Conservation (phyloP, 1,284 basidiomycete genomes). For the Ceratobasidium sp. region DNA sequence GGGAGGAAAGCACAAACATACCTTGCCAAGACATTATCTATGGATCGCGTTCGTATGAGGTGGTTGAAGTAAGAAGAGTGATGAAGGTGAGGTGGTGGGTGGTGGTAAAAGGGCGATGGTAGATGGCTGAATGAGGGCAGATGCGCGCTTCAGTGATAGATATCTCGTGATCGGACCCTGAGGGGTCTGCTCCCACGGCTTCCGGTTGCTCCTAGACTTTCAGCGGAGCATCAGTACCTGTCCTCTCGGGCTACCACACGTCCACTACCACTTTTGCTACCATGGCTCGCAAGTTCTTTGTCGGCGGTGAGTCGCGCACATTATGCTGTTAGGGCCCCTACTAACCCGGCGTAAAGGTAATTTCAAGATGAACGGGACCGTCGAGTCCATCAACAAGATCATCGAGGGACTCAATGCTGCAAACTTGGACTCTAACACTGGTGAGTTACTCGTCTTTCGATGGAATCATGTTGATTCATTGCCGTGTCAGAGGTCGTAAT, state of each 20-base stretch:
- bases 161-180: conserved; percentile 22
- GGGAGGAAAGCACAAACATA: conserved; percentile 51
- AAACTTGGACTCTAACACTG: conserved; percentile 78
- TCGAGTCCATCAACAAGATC: conserved; percentile 74
- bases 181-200: conserved; percentile 34
- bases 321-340: background rate
- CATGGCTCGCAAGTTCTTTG: conserved; percentile 87
- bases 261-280: conserved; percentile 24
- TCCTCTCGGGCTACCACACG: background rate
- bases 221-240: background rate
- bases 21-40: conserved; percentile 68
- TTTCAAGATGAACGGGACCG: conserved; percentile 93
- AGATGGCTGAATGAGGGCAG: conserved; percentile 34
- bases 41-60: conserved; percentile 13
- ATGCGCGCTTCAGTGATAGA: conserved; percentile 35
- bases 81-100: conserved; percentile 4
- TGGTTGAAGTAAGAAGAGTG: conserved; percentile 16
- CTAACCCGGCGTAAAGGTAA: conserved; percentile 64
- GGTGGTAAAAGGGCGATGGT: conserved; percentile 37
- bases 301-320: conserved; percentile 68
- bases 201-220: conserved; percentile 20
- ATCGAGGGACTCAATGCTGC: conserved; percentile 80
- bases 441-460: conserved; percentile 61
- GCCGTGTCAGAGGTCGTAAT: conserved; percentile 84
- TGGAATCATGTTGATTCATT: background rate